These are phyloP conservation scores for Dichotomopilus funicola DNA, from an alignment of 2,329 filamentous ascomycete species.

Conservation along the genomic window DNA sequence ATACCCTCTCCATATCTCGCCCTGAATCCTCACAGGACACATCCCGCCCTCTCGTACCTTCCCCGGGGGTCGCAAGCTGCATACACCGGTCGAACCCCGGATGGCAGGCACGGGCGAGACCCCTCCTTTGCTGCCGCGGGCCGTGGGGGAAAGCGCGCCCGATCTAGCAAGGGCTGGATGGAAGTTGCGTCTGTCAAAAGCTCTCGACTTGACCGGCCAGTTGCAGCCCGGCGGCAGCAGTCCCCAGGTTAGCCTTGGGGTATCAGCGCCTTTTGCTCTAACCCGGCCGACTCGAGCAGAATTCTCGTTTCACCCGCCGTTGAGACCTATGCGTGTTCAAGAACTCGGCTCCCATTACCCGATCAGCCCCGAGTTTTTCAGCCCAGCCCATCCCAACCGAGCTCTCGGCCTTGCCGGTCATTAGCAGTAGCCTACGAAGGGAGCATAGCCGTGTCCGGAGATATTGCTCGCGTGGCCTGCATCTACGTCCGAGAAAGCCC, in stretches of 20 bases:
- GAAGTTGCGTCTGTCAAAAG: not conserved
- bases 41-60: not conserved
- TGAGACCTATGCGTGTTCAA: no score
- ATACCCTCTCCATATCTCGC: no score
- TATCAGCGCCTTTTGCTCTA: no score
- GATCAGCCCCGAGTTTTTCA: no score
- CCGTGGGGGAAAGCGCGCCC: not conserved
- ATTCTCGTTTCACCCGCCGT: no score
- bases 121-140: not conserved
- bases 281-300: no score
- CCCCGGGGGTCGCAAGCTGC: not conserved
- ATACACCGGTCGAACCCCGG: not conserved
- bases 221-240: constrained; percentile 14
- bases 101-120: constrained; percentile 2
- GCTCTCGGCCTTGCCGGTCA: no score
- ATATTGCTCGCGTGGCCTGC: not conserved
- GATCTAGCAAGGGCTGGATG: not conserved
- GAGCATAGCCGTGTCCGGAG: not conserved
- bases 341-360: no score
- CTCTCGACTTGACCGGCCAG: not conserved
- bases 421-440: no score
- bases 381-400: no score
- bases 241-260: not conserved
- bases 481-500: not conserved
- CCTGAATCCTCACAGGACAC: no score